These are phyloP conservation scores for Xylariaceae sp. DNA, from an alignment of 2,329 filamentous ascomycete genomes.

Conservation along the genomic window DNA sequence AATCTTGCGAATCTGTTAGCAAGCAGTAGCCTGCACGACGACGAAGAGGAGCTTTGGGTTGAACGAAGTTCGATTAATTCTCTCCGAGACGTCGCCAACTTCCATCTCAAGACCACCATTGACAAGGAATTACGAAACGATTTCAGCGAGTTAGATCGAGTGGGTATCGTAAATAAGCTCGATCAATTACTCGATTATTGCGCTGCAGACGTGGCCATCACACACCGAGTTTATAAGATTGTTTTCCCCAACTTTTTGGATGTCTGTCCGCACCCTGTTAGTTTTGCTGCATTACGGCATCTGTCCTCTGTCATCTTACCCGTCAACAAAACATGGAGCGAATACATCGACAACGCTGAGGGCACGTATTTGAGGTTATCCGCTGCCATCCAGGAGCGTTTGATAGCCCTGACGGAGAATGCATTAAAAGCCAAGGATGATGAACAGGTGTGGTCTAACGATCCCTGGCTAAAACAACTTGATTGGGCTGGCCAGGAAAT, in stretches of 20 bases:
- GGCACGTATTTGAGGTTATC: slow-evolving; percentile 73
- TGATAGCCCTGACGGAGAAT: slow-evolving; percentile 68
- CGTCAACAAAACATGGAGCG: slow-evolving; percentile 80
- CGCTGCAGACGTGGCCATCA: slow-evolving; percentile 87
- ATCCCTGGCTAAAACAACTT: slow-evolving; percentile 88
- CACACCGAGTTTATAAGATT: slow-evolving; percentile 87
- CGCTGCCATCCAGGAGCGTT: slow-evolving; percentile 68
- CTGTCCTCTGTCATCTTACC: slow-evolving; percentile 91
- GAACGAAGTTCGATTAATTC: slow-evolving; percentile 94
- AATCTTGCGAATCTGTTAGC: slow-evolving; percentile 68
- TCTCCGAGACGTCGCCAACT: slow-evolving; percentile 88
- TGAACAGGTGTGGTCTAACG: slow-evolving; percentile 62
- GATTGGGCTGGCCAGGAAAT: slow-evolving; percentile 95
- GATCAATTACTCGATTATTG: slow-evolving; percentile 89
- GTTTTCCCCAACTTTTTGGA: slow-evolving; percentile 87
- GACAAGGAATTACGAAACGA: slow-evolving; percentile 84
- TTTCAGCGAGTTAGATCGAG: slow-evolving; percentile 74
- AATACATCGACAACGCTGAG: slow-evolving; percentile 79
- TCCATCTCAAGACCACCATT: slow-evolving; percentile 85
- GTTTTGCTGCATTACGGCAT: slow-evolving; percentile 88
- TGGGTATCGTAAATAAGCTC: slow-evolving; percentile 63
- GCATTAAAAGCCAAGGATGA: slow-evolving; percentile 70
- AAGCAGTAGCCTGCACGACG: slow-evolving; percentile 61
- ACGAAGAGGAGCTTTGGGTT: slow-evolving; percentile 95
- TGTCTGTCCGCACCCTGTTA: slow-evolving; percentile 92